These are phyloP conservation scores for Sclerotinia sclerotiorum DNA, from an alignment of 2,329 filamentous ascomycete species.

Conservation along the genomic window DNA sequence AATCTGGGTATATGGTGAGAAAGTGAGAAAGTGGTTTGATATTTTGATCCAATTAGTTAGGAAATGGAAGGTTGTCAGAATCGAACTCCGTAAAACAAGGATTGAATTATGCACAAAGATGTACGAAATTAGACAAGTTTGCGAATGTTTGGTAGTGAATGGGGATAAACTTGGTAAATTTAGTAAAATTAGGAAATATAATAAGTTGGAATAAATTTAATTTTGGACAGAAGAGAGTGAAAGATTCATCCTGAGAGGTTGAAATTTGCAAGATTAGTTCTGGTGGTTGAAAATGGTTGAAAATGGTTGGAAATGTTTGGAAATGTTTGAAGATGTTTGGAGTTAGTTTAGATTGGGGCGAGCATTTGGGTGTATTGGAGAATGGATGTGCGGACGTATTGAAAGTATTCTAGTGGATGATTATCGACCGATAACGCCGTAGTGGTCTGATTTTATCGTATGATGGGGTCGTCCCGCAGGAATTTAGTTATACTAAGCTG, in stretches of 20 bases:
- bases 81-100: not conserved
- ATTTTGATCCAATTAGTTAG: not conserved
- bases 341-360: too few relatives aligned
- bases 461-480: constrained; percentile 1
- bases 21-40: constrained; percentile 15
- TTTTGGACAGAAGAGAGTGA: not conserved
- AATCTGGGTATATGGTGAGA: constrained; percentile 1
- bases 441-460: constrained; percentile 19
- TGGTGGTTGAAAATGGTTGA: too few relatives aligned
- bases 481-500: not conserved
- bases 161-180: not conserved
- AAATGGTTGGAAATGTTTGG: not conserved
- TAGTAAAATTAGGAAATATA: too few relatives aligned
- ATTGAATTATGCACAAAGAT: not conserved
- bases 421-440: constrained; percentile 3
- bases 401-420: not conserved
- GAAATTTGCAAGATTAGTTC: not conserved
- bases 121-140: not conserved
- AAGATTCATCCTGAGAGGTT: not conserved
- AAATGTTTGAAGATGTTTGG: too few relatives aligned
- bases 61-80: not conserved
- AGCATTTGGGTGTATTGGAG: too few relatives aligned
- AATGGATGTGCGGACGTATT: not conserved
- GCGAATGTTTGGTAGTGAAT: not conserved
- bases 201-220: too few relatives aligned